These are phyloP conservation scores for Pseudevernia furfuracea DNA, from an alignment of 495 filamentous ascomycete species.

Conservation along the genomic window DNA sequence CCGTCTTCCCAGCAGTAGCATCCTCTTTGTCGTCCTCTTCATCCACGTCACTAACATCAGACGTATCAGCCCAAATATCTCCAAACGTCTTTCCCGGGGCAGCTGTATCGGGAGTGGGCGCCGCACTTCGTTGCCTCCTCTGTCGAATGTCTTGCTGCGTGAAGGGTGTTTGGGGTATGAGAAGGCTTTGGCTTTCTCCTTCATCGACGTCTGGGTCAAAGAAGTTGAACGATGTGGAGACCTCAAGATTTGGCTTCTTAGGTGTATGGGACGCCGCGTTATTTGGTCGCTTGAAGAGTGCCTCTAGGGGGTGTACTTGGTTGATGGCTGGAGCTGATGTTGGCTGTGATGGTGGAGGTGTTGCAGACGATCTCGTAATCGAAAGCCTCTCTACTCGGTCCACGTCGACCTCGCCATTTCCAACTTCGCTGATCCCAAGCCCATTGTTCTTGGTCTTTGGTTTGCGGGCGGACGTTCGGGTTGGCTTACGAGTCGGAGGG, in stretches of 20 bases:
- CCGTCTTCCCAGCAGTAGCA: constrained; percentile 18
- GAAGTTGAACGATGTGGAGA: constrained; percentile 53
- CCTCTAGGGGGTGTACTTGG: constrained; percentile 78
- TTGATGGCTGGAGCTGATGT: constrained; percentile 28
- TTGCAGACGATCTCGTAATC: constrained; percentile 22
- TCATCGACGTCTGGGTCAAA: constrained; percentile 47
- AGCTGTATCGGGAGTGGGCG: constrained; percentile 93
- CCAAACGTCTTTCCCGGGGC: constrained; percentile 38
- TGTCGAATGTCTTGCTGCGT: constrained; percentile 67
- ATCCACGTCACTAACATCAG: constrained; percentile 30
- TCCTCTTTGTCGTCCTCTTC: constrained; percentile 38
- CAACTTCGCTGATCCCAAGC: not conserved
- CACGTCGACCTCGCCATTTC: constrained; percentile 24
- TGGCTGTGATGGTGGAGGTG: constrained; percentile 10
- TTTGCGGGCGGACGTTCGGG: not conserved
- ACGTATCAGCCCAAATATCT: constrained; percentile 15
- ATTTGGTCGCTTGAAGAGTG: constrained; percentile 69
- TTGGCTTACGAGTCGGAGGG: not conserved
- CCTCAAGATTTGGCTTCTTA: constrained; percentile 35
- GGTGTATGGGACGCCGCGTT: constrained; percentile 30
- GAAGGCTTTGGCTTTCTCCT: constrained; percentile 23
- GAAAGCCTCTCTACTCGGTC: constrained; percentile 21
- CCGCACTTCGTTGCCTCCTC: constrained; percentile 69
- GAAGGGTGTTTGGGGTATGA: constrained; percentile 70
- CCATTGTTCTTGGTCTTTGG: not conserved